Evolutionary conservation across 192 early-diverging fungal genomes (phyloP).

Genomic region (Coemansia sp.): DNA sequence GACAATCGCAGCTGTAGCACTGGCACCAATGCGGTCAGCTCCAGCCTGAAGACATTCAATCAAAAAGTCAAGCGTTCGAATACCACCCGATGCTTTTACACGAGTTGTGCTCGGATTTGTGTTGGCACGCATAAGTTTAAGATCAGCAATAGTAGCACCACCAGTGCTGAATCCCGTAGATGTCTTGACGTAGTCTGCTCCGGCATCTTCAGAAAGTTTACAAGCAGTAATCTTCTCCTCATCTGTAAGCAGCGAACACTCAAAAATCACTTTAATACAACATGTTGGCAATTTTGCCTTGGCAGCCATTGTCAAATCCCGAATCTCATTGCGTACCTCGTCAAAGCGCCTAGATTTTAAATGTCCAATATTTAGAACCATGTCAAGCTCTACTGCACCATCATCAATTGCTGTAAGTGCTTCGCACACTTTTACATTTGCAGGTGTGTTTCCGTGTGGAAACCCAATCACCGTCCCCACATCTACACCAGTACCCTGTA

Average conservation of each 20-base stretch:
- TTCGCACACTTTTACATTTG: slow-evolving; percentile 58
- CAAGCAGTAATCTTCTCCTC: slow-evolving; percentile 58
- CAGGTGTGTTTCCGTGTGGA: slow-evolving; percentile 59
- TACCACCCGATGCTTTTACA: slow-evolving; percentile 64
- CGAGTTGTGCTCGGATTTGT: slow-evolving; percentile 36
- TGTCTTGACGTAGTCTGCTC: slow-evolving; percentile 65
- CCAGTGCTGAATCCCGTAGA: slow-evolving; percentile 60
- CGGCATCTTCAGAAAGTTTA: slow-evolving; percentile 43
- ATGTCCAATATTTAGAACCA: slow-evolving; percentile 61
- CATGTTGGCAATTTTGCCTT: slow-evolving; percentile 47
- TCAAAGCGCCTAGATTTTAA: slow-evolving; percentile 51
- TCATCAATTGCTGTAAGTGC: slow-evolving; percentile 57
- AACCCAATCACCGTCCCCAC: slow-evolving; percentile 64
- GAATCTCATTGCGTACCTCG: slow-evolving; percentile 54
- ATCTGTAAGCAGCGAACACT: slow-evolving; percentile 58
- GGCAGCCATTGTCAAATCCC: slow-evolving; percentile 32
- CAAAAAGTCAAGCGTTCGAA: slow-evolving; percentile 58
- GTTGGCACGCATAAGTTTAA: slow-evolving; percentile 55
- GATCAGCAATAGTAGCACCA: slow-evolving; percentile 56
- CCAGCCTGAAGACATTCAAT: slow-evolving; percentile 57
- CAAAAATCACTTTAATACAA: slow-evolving; percentile 63
- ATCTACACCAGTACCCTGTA: slow-evolving; percentile 50
- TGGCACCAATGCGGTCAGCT: slow-evolving; percentile 59
- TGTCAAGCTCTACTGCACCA: slow-evolving; percentile 62
- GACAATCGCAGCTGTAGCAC: slow-evolving; percentile 57